phyloP scores from a whole-genome alignment of 2,329 filamentous ascomycete species.

The Alternaria novae-zelandiae region DNA sequence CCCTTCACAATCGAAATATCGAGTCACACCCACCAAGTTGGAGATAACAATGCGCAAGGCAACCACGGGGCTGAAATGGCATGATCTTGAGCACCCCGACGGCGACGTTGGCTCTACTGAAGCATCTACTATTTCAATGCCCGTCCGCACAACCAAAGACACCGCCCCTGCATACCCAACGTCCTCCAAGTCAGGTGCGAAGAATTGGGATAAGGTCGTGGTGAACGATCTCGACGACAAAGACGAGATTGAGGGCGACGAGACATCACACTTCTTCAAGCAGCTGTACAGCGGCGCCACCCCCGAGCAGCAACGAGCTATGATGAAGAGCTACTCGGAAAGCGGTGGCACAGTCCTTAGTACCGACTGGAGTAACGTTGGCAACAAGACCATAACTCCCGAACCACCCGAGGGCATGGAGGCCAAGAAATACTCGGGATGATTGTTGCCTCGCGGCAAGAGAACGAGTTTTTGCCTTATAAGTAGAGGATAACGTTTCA shows the following conservation, averaged over 20 bases:
- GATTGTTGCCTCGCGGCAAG: background rate
- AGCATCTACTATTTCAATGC: conserved; percentile 19
- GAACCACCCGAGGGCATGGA: conserved; percentile 78
- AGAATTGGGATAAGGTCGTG: conserved; percentile 88
- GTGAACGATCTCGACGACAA: conserved; percentile 60
- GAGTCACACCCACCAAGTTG: conserved; percentile 77
- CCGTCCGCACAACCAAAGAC: conserved; percentile 29
- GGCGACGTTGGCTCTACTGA: conserved; percentile 15
- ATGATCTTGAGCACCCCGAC: conserved; percentile 57
- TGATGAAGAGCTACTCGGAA: conserved; percentile 97
- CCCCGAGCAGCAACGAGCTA: conserved; percentile 83
- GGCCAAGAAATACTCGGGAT: conserved; percentile 66
- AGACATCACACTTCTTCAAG: conserved; percentile 87
- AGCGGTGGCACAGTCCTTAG: conserved; percentile 92
- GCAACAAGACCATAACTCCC: conserved; percentile 72
- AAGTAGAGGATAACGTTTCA: background rate
- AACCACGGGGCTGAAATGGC: conserved; percentile 71
- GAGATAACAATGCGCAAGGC: conserved; percentile 77
- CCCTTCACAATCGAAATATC: conserved; percentile 63
- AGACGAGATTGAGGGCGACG: conserved; percentile 62
- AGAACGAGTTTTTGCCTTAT: background rate
- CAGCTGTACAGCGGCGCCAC: conserved; percentile 79
- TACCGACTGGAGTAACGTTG: conserved; percentile 89
- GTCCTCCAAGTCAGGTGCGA: conserved; percentile 80
- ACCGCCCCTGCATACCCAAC: conserved; percentile 75